Percentiles rank a stretch among this genome's conserved stretches.
These are phyloP conservation scores for Boletus austroedulis DNA, from an alignment of 1,284 basidiomycete genomes.

Conservation along the genomic window DNA sequence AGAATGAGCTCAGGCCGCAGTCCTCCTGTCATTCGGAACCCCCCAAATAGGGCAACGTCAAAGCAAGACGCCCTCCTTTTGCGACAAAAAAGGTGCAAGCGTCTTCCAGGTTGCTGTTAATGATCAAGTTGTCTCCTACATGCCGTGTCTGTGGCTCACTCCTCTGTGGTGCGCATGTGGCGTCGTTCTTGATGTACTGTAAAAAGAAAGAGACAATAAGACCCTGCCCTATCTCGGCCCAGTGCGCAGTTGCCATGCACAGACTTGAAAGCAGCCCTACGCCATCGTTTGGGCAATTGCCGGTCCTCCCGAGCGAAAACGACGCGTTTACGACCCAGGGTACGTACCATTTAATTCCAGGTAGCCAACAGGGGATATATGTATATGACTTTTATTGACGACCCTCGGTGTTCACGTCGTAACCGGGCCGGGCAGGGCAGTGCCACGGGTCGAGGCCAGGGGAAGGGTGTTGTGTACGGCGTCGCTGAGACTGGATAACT, in stretches of 20 bases:
- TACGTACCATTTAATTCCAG: background rate
- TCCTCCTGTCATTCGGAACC: background rate
- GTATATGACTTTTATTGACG: too few species aligned
- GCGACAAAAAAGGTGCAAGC: conserved; percentile 9
- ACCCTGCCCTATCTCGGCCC: background rate
- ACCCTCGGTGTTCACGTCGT: background rate
- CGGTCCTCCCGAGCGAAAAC: background rate
- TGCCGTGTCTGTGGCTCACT: too few species aligned
- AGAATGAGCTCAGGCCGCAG: background rate
- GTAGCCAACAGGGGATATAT: background rate
- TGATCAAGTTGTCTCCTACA: background rate
- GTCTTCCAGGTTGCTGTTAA: conserved; percentile 6
- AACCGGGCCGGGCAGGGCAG: background rate
- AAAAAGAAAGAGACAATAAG: conserved; percentile 10
- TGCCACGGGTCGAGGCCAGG: background rate
- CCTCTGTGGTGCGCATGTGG: too few species aligned
- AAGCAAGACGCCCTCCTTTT: too few species aligned
- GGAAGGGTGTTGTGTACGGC: background rate
- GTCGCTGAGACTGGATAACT: too few species aligned
- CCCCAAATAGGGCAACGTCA: conserved; percentile 14
- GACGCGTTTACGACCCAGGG: background rate
- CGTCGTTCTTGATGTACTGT: too few species aligned
- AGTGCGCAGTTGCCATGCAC: background rate
- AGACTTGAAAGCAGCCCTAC: background rate
- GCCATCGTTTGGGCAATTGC: background rate